These are phyloP conservation scores for Podila epicladia DNA, from an alignment of 192 early-diverging fungal genomes.

Conservation along the genomic window DNA sequence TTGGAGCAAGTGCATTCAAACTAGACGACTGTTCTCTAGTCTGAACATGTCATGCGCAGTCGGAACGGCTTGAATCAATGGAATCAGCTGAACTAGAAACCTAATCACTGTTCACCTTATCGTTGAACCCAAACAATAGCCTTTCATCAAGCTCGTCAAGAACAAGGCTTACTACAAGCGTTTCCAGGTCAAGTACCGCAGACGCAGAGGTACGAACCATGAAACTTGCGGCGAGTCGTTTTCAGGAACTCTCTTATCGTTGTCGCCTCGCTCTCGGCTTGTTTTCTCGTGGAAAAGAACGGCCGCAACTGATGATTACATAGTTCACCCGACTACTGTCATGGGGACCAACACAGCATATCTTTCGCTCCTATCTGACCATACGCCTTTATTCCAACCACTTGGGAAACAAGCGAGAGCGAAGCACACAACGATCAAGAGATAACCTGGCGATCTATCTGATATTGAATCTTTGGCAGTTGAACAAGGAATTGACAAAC, in stretches of 20 bases:
- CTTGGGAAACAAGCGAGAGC: background rate
- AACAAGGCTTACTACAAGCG: slow-evolving; percentile 99
- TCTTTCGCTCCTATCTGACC: slow-evolving; percentile 95
- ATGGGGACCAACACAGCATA: slow-evolving; percentile 63
- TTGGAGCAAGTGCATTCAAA: no score
- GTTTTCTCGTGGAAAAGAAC: background rate
- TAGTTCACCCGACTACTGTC: slow-evolving; percentile 82
- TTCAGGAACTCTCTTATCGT: background rate
- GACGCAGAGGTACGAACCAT: slow-evolving; percentile 84
- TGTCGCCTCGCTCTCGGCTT: background rate
- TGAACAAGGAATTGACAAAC: slow-evolving; percentile 1
- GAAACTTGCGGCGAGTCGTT: no score
- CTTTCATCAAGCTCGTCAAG: slow-evolving; percentile 89
- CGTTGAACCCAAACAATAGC: slow-evolving; percentile 38
- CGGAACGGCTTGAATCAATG: background rate
- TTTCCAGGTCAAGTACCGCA: slow-evolving; percentile 99
- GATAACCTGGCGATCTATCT: no score
- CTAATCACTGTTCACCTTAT: background rate
- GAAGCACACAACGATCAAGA: background rate
- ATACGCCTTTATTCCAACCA: slow-evolving; percentile 1
- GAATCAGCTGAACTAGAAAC: background rate
- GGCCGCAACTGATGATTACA: slow-evolving; percentile 73
- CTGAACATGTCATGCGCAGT: background rate
- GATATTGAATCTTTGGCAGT: background rate
- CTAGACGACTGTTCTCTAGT: no score